Evolutionary conservation across 306 rosid species (phyloP), one percentile per base, ranked within the genome.

Genomic region (Prosopis cineraria): DNA sequence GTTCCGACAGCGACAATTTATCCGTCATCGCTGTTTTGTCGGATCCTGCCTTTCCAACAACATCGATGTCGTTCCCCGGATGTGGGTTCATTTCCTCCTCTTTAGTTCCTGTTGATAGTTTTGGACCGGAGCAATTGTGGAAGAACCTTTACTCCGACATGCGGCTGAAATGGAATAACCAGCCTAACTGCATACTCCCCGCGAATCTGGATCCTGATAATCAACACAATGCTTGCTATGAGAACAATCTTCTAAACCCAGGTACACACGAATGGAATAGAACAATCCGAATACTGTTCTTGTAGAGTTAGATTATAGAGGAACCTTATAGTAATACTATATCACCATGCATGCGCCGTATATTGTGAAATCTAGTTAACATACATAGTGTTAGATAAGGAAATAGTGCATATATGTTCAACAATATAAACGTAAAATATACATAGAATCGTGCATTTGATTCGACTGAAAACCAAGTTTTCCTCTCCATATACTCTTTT

Each of bases 211-310:
- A 41, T 34, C 73, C 17, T 6, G 66, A 22, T 7, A 53, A 27
- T 66, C n/a, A 55, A 7, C 7, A n/a, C 3, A 1, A 20, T 11
- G 39, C 10, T 76, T 80, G 67, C n/a, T 4, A 8, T 10, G n/a
- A n/a, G n/a, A 24, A 55, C 44, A 11, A 27, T 4, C 10, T 33
- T n/a, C 41, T 22, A 25, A 48, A 1, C 5, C 20, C 43, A 9
- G 88, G 89, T 87, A 84, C 34, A 30, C 5, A 10, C 19, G 8
- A 0, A 56, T 10, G 12, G 14, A 20, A 20, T n/a, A n/a, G n/a
- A n/a, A n/a, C n/a, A n/a, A n/a, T n/a, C n/a, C n/a, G n/a, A n/a
- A n/a, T n/a, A n/a, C n/a, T 34, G 37, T 34, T 34, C 37, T 34
- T 34, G 37, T 34, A 34, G 37, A 34, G 37, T 6, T 34, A 6